These are phyloP conservation scores for Gautieria morchelliformis DNA, from an alignment of 768 basidiomycete genomes.

Conservation along the genomic window DNA sequence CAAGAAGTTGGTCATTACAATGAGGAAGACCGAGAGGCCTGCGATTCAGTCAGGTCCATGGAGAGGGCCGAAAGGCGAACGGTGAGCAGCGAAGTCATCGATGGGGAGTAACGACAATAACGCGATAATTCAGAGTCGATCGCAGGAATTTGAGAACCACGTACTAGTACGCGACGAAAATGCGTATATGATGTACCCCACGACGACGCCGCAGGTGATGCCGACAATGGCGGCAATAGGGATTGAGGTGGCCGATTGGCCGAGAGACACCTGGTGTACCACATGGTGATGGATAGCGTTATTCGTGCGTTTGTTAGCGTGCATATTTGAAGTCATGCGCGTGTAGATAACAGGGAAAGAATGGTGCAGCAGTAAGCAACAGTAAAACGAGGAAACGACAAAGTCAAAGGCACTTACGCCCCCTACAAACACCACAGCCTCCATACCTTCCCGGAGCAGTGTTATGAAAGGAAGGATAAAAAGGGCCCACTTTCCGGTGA, in stretches of 20 bases:
- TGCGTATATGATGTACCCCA: conserved; percentile 70
- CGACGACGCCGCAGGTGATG: conserved; percentile 61
- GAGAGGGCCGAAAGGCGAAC: conserved; percentile 10
- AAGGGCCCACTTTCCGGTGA: conserved; percentile 72
- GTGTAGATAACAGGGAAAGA: background rate
- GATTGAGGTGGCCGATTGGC: conserved; percentile 71
- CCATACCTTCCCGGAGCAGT: conserved; percentile 88
- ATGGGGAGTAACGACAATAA: too few relatives aligned
- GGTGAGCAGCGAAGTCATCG: too few relatives aligned
- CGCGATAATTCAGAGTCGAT: too few relatives aligned
- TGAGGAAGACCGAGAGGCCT: conserved; percentile 80
- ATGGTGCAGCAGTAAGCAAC: background rate
- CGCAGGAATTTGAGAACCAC: conserved; percentile 14
- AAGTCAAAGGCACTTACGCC: conserved; percentile 36
- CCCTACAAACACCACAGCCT: conserved; percentile 89
- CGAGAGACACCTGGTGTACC: conserved; percentile 51
- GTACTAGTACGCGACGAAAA: conserved; percentile 67
- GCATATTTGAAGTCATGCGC: background rate
- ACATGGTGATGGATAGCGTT: background rate
- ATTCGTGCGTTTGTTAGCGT: background rate
- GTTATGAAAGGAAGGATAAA: conserved; percentile 88
- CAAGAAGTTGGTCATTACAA: conserved; percentile 85
- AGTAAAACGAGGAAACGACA: background rate
- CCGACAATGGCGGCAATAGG: conserved; percentile 88
- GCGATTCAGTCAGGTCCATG: conserved; percentile 3